Evolutionary conservation across 1,284 basidiomycete genomes (phyloP).

Genomic region (Lentinus polychrous): DNA sequence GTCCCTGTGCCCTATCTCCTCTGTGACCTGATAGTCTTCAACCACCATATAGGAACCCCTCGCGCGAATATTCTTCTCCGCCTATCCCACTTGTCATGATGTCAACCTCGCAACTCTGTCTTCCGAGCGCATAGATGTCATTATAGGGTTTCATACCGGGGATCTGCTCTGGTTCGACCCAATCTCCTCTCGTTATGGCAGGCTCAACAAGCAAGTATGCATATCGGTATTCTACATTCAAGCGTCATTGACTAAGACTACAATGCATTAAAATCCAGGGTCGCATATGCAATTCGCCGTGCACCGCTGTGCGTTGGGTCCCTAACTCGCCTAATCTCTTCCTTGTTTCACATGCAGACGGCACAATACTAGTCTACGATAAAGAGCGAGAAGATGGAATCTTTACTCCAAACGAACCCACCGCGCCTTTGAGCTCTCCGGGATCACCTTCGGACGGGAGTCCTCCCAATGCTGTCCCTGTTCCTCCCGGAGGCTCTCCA

Average conservation of each 20-base stretch:
- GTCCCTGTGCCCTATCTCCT: no score
- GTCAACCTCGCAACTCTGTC: conserved; percentile 77
- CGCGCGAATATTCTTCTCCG: conserved; percentile 79
- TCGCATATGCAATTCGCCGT: conserved; percentile 71
- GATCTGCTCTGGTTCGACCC: conserved; percentile 94
- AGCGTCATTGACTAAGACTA: conserved; percentile 3
- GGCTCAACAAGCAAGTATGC: conserved; percentile 85
- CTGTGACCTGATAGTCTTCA: neutral
- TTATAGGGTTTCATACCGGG: conserved; percentile 90
- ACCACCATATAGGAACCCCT: conserved; percentile 65
- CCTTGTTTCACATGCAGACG: conserved; percentile 87
- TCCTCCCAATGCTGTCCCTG: conserved; percentile 9
- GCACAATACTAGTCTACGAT: conserved; percentile 83
- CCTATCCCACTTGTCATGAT: conserved; percentile 85
- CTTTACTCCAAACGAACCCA: conserved; percentile 57
- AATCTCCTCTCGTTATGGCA: conserved; percentile 77
- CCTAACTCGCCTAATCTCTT: conserved; percentile 82
- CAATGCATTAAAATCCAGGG: conserved; percentile 51
- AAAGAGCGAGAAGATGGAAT: conserved; percentile 82
- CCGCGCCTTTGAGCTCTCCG: conserved; percentile 10
- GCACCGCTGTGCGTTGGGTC: conserved; percentile 86
- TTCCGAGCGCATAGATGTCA: conserved; percentile 77
- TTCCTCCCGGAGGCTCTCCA: conserved; percentile 14
- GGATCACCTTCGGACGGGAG: conserved; percentile 13
- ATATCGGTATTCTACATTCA: neutral